Base-by-base conservation (phyloP, 176 grass and related monocot genomes). In the Neostapfia colusana region DNA sequence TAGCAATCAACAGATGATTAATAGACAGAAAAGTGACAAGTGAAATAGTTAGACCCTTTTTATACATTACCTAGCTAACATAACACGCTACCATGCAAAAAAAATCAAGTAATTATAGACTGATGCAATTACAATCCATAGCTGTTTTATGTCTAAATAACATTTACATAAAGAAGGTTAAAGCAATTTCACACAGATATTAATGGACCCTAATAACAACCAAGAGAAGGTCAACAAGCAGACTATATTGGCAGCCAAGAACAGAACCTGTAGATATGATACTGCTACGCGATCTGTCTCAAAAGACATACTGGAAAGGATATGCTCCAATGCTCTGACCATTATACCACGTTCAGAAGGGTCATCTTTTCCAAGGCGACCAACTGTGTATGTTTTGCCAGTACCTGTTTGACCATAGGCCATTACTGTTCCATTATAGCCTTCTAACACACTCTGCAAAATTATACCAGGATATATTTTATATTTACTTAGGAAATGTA, bases 351-450 rank as follows among this genome's bases (percentile, higher is more conserved):
- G 72, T 61, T 92, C 84, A 73, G 95, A 92, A 69, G 91, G 95
- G 73, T 98, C 95, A 69, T 84, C 69, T 88, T 85, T 98, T 67
- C 95, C 95, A 84, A 93, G 84, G 43, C 54, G 84, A 40, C 89
- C 91, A 78, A 98, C 89, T 60, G 95, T 98, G 82, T 98, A 98
- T 67, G 95, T 98, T 85, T 98, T 98, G 14, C 95, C 95, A 3
- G 91, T 93, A 85, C 95, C 95, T 91, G 95, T 98, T 87, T 98
- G 95, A 64, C 95, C 95, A 83, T 98, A 98, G 84, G 91, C 91
- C 95, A 98, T 98, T 80, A 98, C 87, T 61, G 95, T 98, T 79
- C 95, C 95, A 76, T 98, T 98, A 77, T 98, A 98, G 61, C 95
- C 95, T 81, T 93, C 91, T 83, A 98, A 86, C 31, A 98, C 89